A percentile compares a stretch with the other conserved stretches of the same genome.
Evolutionary conservation across 176 grass and related monocot genomes (phyloP).

Genomic region (Themeda triandra): DNA sequence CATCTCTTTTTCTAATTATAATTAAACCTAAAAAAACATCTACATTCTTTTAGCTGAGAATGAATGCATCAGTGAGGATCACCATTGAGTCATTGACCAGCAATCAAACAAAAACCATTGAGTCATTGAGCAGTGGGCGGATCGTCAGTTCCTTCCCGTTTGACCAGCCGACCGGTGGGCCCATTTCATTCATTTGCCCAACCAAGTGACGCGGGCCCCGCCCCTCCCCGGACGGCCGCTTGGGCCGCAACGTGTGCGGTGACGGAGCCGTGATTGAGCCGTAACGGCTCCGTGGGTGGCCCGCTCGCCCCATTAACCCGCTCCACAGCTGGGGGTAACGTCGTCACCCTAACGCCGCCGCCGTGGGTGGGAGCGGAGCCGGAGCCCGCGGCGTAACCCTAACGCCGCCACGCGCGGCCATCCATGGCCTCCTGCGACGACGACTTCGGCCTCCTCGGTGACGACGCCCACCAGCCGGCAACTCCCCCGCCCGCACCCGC

Average conservation of each 20-base stretch:
- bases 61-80: too few relatives aligned
- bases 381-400: slow-evolving; percentile 55
- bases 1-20: too few relatives aligned
- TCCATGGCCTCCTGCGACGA: slow-evolving; percentile 92
- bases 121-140: too few relatives aligned
- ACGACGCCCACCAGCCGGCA: slow-evolving; percentile 39
- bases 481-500: slow-evolving; percentile 21
- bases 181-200: neutral
- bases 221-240: neutral
- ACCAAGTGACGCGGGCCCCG: slow-evolving; percentile 25
- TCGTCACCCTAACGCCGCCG: slow-evolving; percentile 59
- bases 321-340: slow-evolving; percentile 21
- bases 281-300: slow-evolving; percentile 46
- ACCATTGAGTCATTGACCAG: too few relatives aligned
- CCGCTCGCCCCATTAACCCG: slow-evolving; percentile 21
- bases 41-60: too few relatives aligned
- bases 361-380: slow-evolving; percentile 44
- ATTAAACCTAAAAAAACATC: too few relatives aligned
- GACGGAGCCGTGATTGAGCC: slow-evolving; percentile 54
- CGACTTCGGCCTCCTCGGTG: slow-evolving; percentile 73
- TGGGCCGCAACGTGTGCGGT: slow-evolving; percentile 32
- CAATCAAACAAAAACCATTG: too few relatives aligned
- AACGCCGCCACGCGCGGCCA: slow-evolving; percentile 61
- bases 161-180: neutral
- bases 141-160: neutral